Base-by-base conservation (phyloP, 768 basidiomycete species). In the Mrakia blollopis region DNA sequence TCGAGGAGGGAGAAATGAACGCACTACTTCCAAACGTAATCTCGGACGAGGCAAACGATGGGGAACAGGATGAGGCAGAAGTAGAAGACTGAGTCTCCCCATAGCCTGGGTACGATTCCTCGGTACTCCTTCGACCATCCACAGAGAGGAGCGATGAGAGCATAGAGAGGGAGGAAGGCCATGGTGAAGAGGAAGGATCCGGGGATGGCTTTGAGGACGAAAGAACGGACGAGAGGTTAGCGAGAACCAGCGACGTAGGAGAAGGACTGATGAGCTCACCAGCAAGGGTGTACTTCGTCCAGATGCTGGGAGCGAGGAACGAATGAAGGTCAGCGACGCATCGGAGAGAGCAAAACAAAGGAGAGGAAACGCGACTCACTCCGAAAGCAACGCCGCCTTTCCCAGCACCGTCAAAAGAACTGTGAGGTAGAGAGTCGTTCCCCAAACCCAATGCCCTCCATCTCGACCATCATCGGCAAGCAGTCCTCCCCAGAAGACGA, bases 281-380 rank as follows among this genome's bases (percentile, higher is more conserved):
- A 57, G 93, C 93, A 68, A 98, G 92, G 18, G 96, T 98, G 81
- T 98, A 99, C 83, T 98, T 98, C 0, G 97, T 99, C 97, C 97
- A 99, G n/a, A 99, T 84, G 80, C 96, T 99, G 79, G 8, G 74
- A 74, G 23, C 76, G 18, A 35, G 62, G 35, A 61, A 76, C 78
- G 68, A 79, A 50, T 39, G 35, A 14, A 73, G 47, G 16, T 47
- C 71, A 41, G 47, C 70, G 16, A 67, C 25, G 62, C 57, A 10
- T 35, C 7, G 47, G 3, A 41, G 41, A 11, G 13, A n/a, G 3
- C 23, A 47, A 16, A 8, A 47, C 8, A 11, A 37, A 61, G 0
- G 28, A 21, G 60, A n/a, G 70, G 86, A 25, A 41, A 32, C 11
- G 13, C n/a, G 30, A 63, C 94, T 81, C 83, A 98, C 97, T 99